Conservation (phyloP, 139 green algal species). For the Raphidocelis subcapitata region DNA sequence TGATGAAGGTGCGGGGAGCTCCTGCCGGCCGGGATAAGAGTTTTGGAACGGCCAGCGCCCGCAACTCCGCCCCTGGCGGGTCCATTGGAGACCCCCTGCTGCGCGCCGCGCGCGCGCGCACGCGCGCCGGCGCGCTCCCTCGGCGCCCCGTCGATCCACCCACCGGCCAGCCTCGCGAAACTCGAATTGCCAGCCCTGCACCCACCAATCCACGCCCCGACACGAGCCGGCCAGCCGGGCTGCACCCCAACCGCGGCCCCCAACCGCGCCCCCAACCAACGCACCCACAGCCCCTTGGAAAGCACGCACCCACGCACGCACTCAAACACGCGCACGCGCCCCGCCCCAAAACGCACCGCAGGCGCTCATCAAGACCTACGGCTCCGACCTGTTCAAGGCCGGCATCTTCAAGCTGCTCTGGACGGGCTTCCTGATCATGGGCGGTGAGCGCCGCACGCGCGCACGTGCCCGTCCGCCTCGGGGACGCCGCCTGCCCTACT, state of each 20-base stretch:
- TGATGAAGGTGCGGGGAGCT: conserved; percentile 20
- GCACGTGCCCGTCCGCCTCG: not conserved
- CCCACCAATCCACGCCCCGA: too few relatives aligned
- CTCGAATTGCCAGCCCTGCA: too few relatives aligned
- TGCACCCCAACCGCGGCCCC: too few relatives aligned
- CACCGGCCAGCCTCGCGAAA: too few relatives aligned
- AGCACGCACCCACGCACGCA: not conserved
- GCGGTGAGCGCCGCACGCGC: not conserved
- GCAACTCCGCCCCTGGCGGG: not conserved
- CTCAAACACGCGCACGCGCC: not conserved
- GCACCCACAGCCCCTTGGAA: not conserved
- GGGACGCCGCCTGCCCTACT: not conserved
- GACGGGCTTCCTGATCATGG: conserved; percentile 17
- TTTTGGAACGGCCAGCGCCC: not conserved
- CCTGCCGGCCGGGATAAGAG: not conserved
- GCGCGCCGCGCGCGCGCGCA: too few relatives aligned
- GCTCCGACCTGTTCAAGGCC: conserved; percentile 29
- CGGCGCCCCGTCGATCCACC: too few relatives aligned
- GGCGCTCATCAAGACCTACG: conserved; percentile 38
- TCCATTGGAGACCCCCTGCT: not conserved
- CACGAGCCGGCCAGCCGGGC: too few relatives aligned
- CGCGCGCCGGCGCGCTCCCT: too few relatives aligned
- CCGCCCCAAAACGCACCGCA: conserved; percentile 12
- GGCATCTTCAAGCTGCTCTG: conserved; percentile 46
- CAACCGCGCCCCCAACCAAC: not conserved